Evolutionary conservation across 306 rosid genomes (phyloP).

Genomic region (Quercus agrifolia): DNA sequence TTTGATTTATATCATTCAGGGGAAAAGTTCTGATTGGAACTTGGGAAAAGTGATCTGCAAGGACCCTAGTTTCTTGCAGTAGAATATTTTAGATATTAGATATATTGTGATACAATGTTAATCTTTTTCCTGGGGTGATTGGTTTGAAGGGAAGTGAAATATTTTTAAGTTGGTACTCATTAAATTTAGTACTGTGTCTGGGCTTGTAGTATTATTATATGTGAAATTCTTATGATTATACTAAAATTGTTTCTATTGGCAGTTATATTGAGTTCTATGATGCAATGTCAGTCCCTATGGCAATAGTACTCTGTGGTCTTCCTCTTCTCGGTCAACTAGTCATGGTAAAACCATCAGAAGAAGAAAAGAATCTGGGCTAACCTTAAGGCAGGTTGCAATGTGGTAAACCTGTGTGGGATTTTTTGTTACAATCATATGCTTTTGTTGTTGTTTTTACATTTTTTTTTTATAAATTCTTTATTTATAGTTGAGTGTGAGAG

Average conservation of each 20-base stretch:
- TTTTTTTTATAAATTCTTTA: neutral
- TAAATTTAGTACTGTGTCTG: neutral
- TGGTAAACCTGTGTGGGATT: slow-evolving; percentile 1
- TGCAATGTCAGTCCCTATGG: slow-evolving; percentile 98
- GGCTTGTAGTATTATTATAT: neutral
- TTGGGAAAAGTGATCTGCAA: too few relatives aligned
- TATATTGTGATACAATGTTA: neutral
- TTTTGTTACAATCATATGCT: slow-evolving; percentile 1
- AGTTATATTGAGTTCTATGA: slow-evolving; percentile 97
- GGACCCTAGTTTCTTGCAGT: neutral
- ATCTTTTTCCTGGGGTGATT: neutral
- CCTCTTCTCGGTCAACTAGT: slow-evolving; percentile 86
- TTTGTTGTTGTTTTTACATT: neutral
- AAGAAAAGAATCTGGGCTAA: slow-evolving; percentile 73
- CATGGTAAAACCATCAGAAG: slow-evolving; percentile 99
- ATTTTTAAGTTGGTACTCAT: neutral
- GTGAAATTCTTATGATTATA: neutral
- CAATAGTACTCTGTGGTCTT: slow-evolving; percentile 95
- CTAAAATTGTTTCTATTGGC: slow-evolving; percentile 12
- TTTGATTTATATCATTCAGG: too few relatives aligned
- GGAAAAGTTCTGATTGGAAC: too few relatives aligned
- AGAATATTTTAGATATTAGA: neutral
- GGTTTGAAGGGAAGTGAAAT: neutral
- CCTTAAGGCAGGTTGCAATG: too few relatives aligned
- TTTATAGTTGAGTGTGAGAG: neutral